phyloP scores from a whole-genome alignment of 768 basidiomycete species.

The Russula sp. region DNA sequence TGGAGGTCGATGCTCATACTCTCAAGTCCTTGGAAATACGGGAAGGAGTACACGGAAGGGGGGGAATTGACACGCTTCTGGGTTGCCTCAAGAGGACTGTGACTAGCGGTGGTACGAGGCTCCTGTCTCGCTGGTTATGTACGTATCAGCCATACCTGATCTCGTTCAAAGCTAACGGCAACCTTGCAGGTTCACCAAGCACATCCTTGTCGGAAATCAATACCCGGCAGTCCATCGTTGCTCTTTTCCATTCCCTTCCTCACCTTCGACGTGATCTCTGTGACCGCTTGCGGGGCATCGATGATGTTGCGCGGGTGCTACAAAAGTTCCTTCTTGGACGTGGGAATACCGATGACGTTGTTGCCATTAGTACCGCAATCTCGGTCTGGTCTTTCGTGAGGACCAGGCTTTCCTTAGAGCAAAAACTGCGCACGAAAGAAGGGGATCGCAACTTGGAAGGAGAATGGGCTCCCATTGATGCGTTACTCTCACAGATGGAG shows the following conservation, averaged over 20 bases:
- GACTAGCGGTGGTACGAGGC: slow-evolving; percentile 73
- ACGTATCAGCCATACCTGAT: slow-evolving; percentile 32
- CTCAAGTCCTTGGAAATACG: slow-evolving; percentile 86
- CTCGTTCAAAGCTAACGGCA: slow-evolving; percentile 6
- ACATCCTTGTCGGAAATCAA: slow-evolving; percentile 71
- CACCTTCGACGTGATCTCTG: slow-evolving; percentile 65
- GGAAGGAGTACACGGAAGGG: slow-evolving; percentile 70
- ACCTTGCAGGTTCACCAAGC: slow-evolving; percentile 71
- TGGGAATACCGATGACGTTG: slow-evolving; percentile 63
- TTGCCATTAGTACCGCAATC: slow-evolving; percentile 61
- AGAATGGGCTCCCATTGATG: slow-evolving; percentile 60
- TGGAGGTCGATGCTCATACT: slow-evolving; percentile 89
- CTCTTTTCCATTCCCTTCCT: slow-evolving; percentile 59
- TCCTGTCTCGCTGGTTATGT: slow-evolving; percentile 79
- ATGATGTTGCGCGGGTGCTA: slow-evolving; percentile 71
- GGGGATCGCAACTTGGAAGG: slow-evolving; percentile 27
- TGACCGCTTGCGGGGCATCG: slow-evolving; percentile 52
- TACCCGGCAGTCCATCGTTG: slow-evolving; percentile 71
- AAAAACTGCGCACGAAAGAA: slow-evolving; percentile 45
- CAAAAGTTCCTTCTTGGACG: slow-evolving; percentile 72
- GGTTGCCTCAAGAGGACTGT: slow-evolving; percentile 73
- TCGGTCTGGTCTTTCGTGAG: slow-evolving; percentile 55
- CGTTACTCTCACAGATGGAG: slow-evolving; percentile 51
- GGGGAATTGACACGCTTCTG: slow-evolving; percentile 67
- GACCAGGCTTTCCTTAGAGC: slow-evolving; percentile 55